phyloP scores from a whole-genome alignment of 1,284 basidiomycete species.

The Omphalotus olearius region DNA sequence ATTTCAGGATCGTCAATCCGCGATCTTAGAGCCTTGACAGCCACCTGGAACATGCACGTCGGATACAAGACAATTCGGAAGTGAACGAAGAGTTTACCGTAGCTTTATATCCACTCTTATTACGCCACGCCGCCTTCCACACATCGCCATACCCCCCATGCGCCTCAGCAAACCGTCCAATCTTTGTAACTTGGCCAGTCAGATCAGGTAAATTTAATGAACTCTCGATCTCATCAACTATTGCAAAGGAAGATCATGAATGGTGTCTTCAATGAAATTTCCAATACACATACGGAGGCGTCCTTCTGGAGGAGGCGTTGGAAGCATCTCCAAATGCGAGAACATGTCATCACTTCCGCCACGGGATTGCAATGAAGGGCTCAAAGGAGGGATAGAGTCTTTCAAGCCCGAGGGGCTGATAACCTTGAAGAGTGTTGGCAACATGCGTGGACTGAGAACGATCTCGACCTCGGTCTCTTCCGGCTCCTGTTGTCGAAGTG shows the following conservation, averaged over 20 bases:
- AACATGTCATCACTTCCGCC: slow-evolving; percentile 2
- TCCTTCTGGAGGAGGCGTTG: slow-evolving; percentile 17
- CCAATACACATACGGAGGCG: slow-evolving; percentile 13
- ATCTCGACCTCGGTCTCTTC: slow-evolving; percentile 18
- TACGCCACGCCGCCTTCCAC: slow-evolving; percentile 34
- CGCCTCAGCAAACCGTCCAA: slow-evolving; percentile 31
- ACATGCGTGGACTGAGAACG: slow-evolving; percentile 27
- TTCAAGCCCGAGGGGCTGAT: not conserved
- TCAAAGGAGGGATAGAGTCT: slow-evolving; percentile 16
- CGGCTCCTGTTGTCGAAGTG: slow-evolving; percentile 25
- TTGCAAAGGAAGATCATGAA: not conserved
- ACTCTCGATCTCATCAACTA: not conserved
- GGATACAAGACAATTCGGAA: not conserved
- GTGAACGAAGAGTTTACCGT: slow-evolving; percentile 9
- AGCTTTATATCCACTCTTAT: slow-evolving; percentile 15
- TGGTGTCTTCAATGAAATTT: not conserved
- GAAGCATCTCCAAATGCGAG: slow-evolving; percentile 14
- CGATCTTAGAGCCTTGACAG: slow-evolving; percentile 39
- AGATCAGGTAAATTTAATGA: slow-evolving; percentile 25
- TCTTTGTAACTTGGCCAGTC: slow-evolving; percentile 29
- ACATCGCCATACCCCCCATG: slow-evolving; percentile 44
- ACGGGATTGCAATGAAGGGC: slow-evolving; percentile 4
- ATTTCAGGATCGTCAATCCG: slow-evolving; percentile 25
- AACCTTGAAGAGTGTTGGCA: slow-evolving; percentile 24
- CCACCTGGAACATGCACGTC: slow-evolving; percentile 25